These are phyloP conservation scores for Hypsizygus marmoreus DNA, from an alignment of 768 basidiomycete species.

Conservation along the genomic window DNA sequence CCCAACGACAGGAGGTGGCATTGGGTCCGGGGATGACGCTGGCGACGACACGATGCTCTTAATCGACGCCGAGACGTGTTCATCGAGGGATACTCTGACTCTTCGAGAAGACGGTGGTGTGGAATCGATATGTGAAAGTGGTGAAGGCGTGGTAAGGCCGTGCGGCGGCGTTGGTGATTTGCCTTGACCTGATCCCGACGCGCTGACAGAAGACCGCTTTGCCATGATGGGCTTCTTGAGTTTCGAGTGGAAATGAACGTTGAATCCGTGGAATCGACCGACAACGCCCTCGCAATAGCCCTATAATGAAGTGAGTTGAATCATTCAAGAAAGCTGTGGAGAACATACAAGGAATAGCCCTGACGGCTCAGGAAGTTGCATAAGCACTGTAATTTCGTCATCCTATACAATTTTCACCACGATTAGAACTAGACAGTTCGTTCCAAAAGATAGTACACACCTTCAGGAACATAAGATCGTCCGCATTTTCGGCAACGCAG, in stretches of 20 bases:
- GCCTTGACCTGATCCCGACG: conserved; percentile 11
- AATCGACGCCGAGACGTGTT: conserved; percentile 7
- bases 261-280: conserved; percentile 62
- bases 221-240: conserved; percentile 82
- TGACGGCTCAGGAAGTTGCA: conserved; percentile 61
- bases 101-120: conserved; percentile 9
- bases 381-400: conserved; percentile 77
- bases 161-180: conserved; percentile 26
- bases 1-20: background rate
- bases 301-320: conserved; percentile 33
- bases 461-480: conserved; percentile 88
- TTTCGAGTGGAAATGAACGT: conserved; percentile 71
- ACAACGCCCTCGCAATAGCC: conserved; percentile 90
- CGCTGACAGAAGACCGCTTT: conserved; percentile 53
- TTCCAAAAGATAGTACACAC: conserved; percentile 31
- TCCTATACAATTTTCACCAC: conserved; percentile 43
- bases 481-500: conserved; percentile 70
- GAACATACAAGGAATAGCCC: conserved; percentile 64
- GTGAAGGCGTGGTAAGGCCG: conserved; percentile 10
- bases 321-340: background rate
- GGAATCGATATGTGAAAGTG: conserved; percentile 5
- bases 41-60: background rate
- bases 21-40: background rate
- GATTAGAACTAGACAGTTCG: conserved; percentile 3
- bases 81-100: conserved; percentile 15